Evolutionary conservation across 139 green algal species (phyloP).

Genomic region (Microglena sp.): DNA sequence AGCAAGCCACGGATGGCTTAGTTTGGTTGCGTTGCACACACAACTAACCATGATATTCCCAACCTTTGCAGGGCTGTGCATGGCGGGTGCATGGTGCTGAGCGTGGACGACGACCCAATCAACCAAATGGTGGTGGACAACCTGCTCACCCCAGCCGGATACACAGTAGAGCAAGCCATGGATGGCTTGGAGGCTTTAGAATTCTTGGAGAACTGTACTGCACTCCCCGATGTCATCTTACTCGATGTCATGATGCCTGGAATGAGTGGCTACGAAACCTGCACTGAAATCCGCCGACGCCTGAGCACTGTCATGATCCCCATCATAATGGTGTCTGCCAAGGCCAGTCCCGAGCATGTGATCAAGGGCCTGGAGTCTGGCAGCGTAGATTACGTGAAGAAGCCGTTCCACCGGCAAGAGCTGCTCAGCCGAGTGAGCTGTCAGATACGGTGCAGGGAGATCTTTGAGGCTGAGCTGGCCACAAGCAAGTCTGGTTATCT

Average conservation of each 20-base stretch:
- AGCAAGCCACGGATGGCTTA: too few relatives aligned
- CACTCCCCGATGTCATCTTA: conserved; percentile 44
- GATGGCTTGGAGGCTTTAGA: conserved; percentile 22
- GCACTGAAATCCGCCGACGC: conserved; percentile 17
- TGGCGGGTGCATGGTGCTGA: conserved; percentile 23
- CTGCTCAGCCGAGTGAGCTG: conserved; percentile 46
- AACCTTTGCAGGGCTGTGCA: conserved; percentile 10
- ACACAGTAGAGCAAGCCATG: conserved; percentile 34
- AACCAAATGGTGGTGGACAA: conserved; percentile 61
- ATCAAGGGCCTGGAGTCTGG: conserved; percentile 11
- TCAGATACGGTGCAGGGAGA: conserved; percentile 38
- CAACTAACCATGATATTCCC: too few relatives aligned
- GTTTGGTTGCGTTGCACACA: too few relatives aligned
- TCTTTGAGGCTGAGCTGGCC: conserved; percentile 26
- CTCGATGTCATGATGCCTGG: conserved; percentile 73
- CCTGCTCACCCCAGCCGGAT: conserved; percentile 39
- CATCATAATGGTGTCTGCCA: conserved; percentile 41
- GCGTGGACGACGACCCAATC: conserved; percentile 25
- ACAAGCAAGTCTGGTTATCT: conserved; percentile 16
- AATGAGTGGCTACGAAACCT: conserved; percentile 56
- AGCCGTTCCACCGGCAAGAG: conserved; percentile 53
- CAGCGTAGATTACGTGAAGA: conserved; percentile 50
- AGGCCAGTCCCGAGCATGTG: conserved; percentile 23
- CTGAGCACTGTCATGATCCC: conserved; percentile 17
- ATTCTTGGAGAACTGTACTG: conserved; percentile 10